A percentile compares a stretch with the other conserved stretches of the same genome.
These are phyloP conservation scores for Yamadazyma atlantica DNA, from an alignment of 1,139 yeast genomes.

Conservation along the genomic window DNA sequence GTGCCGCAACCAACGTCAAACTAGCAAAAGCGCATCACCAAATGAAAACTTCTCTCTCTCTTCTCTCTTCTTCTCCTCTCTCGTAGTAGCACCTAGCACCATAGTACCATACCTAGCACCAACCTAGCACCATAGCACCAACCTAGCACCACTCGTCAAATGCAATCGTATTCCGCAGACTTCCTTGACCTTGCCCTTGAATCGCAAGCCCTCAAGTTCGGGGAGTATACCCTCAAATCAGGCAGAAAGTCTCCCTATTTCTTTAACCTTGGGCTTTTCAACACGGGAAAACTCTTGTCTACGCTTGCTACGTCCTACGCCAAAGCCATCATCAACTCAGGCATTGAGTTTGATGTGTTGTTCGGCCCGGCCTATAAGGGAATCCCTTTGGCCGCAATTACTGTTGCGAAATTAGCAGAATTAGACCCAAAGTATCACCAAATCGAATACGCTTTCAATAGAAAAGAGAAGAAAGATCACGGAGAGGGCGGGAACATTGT, in stretches of 20 bases:
- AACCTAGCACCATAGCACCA: too few relatives aligned
- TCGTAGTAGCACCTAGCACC: background rate
- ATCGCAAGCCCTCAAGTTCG: conserved; percentile 80
- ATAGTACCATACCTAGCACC: too few relatives aligned
- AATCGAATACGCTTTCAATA: conserved; percentile 72
- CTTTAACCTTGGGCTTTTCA: conserved; percentile 89
- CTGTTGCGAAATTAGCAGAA: conserved; percentile 89
- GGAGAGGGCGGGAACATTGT: conserved; percentile 98
- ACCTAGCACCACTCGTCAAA: too few relatives aligned
- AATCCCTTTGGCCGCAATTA: conserved; percentile 90
- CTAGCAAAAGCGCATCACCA: too few relatives aligned
- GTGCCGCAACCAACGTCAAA: too few relatives aligned
- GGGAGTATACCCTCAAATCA: conserved; percentile 83
- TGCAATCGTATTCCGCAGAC: conserved; percentile 53
- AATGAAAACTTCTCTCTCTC: conserved; percentile 4
- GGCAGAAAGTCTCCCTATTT: conserved; percentile 96
- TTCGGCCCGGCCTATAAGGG: conserved; percentile 99
- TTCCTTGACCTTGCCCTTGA: conserved; percentile 82
- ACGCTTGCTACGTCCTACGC: conserved; percentile 88
- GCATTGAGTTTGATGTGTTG: conserved; percentile 81
- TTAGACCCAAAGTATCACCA: conserved; percentile 71
- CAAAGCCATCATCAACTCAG: conserved; percentile 75
- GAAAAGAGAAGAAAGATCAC: conserved; percentile 95
- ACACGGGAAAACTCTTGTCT: conserved; percentile 74
- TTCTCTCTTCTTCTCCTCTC: conserved; percentile 5